Evolutionary conservation across 2,329 filamentous ascomycete species (phyloP).

Genomic region (Tolypocladium guangdongense): DNA sequence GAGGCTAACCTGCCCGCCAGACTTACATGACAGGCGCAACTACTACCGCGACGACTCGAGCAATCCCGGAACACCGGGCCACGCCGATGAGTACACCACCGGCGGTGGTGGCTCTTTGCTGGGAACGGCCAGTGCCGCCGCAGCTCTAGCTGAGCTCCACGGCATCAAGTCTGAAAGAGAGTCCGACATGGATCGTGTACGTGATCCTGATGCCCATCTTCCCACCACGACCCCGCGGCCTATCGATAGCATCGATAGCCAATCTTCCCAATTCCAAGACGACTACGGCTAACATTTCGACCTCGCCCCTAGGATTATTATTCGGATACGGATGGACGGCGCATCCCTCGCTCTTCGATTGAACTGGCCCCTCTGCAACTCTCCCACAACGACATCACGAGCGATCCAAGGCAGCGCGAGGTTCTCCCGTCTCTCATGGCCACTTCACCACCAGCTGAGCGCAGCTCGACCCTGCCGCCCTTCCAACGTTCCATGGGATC

Average conservation of each 20-base stretch:
- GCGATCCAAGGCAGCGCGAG: slow-evolving; percentile 63
- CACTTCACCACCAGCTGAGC: slow-evolving; percentile 65
- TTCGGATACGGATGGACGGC: slow-evolving; percentile 57
- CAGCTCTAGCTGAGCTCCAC: slow-evolving; percentile 73
- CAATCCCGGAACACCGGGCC: slow-evolving; percentile 57
- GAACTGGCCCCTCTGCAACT: slow-evolving; percentile 62
- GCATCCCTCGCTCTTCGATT: slow-evolving; percentile 55
- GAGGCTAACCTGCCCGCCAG: slow-evolving; percentile 12
- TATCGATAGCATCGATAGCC: slow-evolving; percentile 13
- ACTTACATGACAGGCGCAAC: slow-evolving; percentile 46
- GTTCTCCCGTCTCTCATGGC: slow-evolving; percentile 73
- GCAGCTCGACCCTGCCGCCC: slow-evolving; percentile 80
- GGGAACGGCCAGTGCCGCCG: slow-evolving; percentile 62
- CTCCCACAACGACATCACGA: slow-evolving; percentile 50
- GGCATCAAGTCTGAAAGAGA: slow-evolving; percentile 66
- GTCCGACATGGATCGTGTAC: slow-evolving; percentile 68
- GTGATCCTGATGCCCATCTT: slow-evolving; percentile 17
- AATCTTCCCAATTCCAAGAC: not conserved
- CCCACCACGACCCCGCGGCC: slow-evolving; percentile 11
- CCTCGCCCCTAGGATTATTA: slow-evolving; percentile 44
- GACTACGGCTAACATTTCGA: slow-evolving; percentile 2
- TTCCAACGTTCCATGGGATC: slow-evolving; percentile 63
- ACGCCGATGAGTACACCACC: slow-evolving; percentile 53
- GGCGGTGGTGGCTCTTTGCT: slow-evolving; percentile 34
- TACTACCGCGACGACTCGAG: slow-evolving; percentile 49